Conservation (phyloP, 1,139 yeast genomes). For the Diutina ranongensis region DNA sequence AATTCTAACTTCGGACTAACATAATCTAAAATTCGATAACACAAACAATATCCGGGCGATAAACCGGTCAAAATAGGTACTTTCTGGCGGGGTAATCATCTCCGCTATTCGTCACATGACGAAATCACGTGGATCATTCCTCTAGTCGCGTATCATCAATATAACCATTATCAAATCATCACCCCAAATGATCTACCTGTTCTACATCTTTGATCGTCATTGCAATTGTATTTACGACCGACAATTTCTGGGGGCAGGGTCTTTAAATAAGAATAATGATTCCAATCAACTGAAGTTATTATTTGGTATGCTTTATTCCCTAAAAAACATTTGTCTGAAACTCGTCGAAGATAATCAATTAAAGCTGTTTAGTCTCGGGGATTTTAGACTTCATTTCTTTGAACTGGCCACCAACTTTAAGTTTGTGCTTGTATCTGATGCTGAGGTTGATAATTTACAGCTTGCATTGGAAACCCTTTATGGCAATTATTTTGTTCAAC, state of each 20-base stretch:
- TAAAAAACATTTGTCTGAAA: slow-evolving; percentile 63
- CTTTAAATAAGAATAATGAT: slow-evolving; percentile 43
- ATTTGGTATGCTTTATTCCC: slow-evolving; percentile 78
- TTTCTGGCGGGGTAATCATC: too few species aligned
- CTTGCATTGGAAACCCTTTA: slow-evolving; percentile 57
- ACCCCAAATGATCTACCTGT: slow-evolving; percentile 42
- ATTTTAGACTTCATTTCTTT: slow-evolving; percentile 64
- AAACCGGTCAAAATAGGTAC: too few species aligned
- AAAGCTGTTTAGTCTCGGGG: slow-evolving; percentile 58
- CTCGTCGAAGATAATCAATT: slow-evolving; percentile 46
- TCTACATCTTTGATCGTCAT: slow-evolving; percentile 84
- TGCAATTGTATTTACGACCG: slow-evolving; percentile 68
- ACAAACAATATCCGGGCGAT: too few species aligned
- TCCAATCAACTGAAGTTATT: slow-evolving; percentile 66
- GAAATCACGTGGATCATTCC: not conserved
- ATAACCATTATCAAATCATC: not conserved
- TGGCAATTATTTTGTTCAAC: slow-evolving; percentile 52
- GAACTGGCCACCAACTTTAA: slow-evolving; percentile 75
- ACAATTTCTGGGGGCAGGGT: slow-evolving; percentile 43
- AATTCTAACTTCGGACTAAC: too few species aligned
- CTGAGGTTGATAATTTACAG: slow-evolving; percentile 47
- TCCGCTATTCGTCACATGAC: too few species aligned
- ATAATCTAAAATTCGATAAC: too few species aligned
- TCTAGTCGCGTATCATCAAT: not conserved
- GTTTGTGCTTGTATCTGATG: slow-evolving; percentile 66